phyloP scores from a whole-genome alignment of 2,329 filamentous ascomycete species.

The Didymella keratinophila region DNA sequence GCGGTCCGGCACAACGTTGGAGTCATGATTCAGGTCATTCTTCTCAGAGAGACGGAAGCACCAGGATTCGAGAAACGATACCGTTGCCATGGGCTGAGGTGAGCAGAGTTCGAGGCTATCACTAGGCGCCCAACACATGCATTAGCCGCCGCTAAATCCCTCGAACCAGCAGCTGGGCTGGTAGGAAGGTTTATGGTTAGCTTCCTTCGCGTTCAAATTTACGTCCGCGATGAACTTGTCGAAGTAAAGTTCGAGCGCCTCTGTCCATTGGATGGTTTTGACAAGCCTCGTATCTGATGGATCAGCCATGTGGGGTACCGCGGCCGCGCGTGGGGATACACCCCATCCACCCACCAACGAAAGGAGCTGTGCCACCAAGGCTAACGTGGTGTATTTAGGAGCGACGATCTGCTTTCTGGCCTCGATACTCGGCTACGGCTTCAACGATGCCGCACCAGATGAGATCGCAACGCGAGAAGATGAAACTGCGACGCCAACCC shows the following conservation, averaged over 20 bases:
- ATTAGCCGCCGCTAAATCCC: constrained; percentile 4
- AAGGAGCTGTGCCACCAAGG: background rate
- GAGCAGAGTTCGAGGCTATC: constrained; percentile 9
- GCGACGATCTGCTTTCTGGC: background rate
- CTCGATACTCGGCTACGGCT: background rate
- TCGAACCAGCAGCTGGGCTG: constrained; percentile 6
- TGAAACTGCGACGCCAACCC: constrained; percentile 40
- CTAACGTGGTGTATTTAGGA: background rate
- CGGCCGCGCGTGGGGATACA: background rate
- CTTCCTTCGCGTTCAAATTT: background rate
- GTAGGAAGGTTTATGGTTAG: constrained; percentile 5
- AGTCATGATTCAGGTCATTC: background rate
- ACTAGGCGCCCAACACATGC: constrained; percentile 19
- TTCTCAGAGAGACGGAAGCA: background rate
- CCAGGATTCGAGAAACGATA: background rate
- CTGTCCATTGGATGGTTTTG: background rate
- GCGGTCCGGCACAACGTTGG: background rate
- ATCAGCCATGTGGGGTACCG: constrained; percentile 8
- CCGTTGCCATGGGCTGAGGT: constrained; percentile 6
- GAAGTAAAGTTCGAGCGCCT: background rate
- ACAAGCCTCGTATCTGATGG: background rate
- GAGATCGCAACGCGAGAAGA: constrained; percentile 23
- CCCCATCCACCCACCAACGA: background rate
- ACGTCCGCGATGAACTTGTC: background rate
- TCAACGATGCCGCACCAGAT: constrained; percentile 19